phyloP scores from a whole-genome alignment of 805 yeast species.

The Candida saitoana region DNA sequence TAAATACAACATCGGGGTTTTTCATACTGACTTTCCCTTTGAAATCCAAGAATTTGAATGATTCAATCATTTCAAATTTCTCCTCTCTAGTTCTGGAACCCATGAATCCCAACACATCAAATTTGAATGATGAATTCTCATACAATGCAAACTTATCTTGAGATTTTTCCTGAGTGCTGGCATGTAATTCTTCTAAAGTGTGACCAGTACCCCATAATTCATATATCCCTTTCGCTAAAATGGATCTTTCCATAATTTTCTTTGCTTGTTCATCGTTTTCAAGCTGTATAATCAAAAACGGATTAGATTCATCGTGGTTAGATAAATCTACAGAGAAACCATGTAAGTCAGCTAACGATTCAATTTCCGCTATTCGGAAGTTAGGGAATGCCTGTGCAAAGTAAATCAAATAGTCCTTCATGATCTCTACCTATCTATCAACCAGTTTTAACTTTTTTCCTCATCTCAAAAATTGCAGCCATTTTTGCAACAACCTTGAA shows the following conservation, averaged over 20 bases:
- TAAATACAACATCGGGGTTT: slow-evolving; percentile 64
- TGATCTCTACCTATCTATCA: too few relatives aligned
- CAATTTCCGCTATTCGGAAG: slow-evolving; percentile 79
- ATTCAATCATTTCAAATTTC: slow-evolving; percentile 62
- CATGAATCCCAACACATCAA: slow-evolving; percentile 74
- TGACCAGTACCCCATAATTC: slow-evolving; percentile 79
- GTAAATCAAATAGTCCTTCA: slow-evolving; percentile 67
- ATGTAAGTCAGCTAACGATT: slow-evolving; percentile 70
- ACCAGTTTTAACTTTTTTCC: too few relatives aligned
- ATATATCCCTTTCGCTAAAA: slow-evolving; percentile 71
- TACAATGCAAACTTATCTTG: slow-evolving; percentile 33
- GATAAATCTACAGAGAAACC: slow-evolving; percentile 56
- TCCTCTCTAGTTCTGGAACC: slow-evolving; percentile 51
- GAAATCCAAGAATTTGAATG: slow-evolving; percentile 65
- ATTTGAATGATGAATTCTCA: slow-evolving; percentile 60
- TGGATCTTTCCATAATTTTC: slow-evolving; percentile 59
- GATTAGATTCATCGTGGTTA: slow-evolving; percentile 52
- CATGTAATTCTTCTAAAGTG: slow-evolving; percentile 55
- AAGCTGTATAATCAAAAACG: slow-evolving; percentile 68
- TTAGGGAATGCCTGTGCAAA: slow-evolving; percentile 80
- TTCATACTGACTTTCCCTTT: slow-evolving; percentile 78
- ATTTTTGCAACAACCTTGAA: not conserved
- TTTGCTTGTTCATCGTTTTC: slow-evolving; percentile 65
- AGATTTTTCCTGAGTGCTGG: slow-evolving; percentile 34
- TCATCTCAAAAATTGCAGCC: slow-evolving; percentile 7